phyloP scores from a whole-genome alignment of 805 yeast species.

The Saccharomycopsis capsularis region DNA sequence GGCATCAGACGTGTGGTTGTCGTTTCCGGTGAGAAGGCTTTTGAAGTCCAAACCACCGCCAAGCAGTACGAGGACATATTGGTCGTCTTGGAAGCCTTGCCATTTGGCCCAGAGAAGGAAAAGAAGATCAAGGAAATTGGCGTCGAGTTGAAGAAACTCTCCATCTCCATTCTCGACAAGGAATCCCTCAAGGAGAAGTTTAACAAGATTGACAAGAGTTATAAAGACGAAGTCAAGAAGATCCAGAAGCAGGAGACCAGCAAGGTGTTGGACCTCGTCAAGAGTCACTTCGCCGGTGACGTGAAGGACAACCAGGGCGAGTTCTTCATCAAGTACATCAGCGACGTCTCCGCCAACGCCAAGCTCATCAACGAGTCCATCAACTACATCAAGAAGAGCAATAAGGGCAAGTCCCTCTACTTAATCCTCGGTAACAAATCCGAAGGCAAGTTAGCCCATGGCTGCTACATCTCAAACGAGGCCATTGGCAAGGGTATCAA shows the following conservation, averaged over 20 bases:
- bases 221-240: constrained; percentile 81
- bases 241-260: constrained; percentile 85
- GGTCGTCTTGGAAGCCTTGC: constrained; percentile 50
- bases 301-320: constrained; percentile 41
- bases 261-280: constrained; percentile 71
- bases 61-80: constrained; percentile 58
- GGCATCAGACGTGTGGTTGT: constrained; percentile 98
- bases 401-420: constrained; percentile 68
- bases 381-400: constrained; percentile 69
- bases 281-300: constrained; percentile 46
- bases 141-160: constrained; percentile 72
- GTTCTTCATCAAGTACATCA: constrained; percentile 58
- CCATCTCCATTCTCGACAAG: constrained; percentile 77
- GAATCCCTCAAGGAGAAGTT: constrained; percentile 68
- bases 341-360: constrained; percentile 68
- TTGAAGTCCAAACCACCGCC: constrained; percentile 83
- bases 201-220: constrained; percentile 70
- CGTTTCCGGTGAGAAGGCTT: constrained; percentile 87
- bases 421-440: constrained; percentile 60
- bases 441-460: constrained; percentile 84
- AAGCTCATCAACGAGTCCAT: constrained; percentile 94
- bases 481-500: constrained; percentile 64
- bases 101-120: constrained; percentile 75
- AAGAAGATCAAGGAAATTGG: constrained; percentile 75
- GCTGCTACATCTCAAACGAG: constrained; percentile 75